phyloP scores from a whole-genome alignment of 805 yeast species.

The Schwanniomyces yamadae region DNA sequence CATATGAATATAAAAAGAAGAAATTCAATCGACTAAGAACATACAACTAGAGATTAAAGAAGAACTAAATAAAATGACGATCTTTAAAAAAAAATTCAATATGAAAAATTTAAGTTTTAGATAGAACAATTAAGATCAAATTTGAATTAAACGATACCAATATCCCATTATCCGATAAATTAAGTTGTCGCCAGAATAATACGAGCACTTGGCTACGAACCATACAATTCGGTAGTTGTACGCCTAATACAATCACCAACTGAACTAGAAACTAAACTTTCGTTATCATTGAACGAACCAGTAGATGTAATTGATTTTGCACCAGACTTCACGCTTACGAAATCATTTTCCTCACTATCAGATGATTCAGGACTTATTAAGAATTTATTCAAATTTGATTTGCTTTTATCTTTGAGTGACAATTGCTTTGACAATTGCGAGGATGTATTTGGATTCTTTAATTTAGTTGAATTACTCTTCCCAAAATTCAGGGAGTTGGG shows the following conservation, averaged over 20 bases:
- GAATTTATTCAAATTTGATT: constrained; percentile 12
- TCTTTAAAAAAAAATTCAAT: background rate
- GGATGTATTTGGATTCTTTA: constrained; percentile 9
- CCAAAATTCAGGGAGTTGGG: constrained; percentile 3
- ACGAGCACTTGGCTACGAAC: constrained; percentile 8
- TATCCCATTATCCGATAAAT: background rate
- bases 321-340: constrained; percentile 5
- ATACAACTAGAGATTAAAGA: constrained; percentile 2
- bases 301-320: constrained; percentile 10
- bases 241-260: constrained; percentile 42
- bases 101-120: too few relatives aligned
- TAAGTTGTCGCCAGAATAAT: too few relatives aligned
- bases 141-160: background rate
- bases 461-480: constrained; percentile 8
- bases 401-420: constrained; percentile 6
- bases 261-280: constrained; percentile 36
- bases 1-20: constrained; percentile 1
- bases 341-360: constrained; percentile 22
- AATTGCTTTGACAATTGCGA: constrained; percentile 27
- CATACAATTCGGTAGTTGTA: constrained; percentile 37
- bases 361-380: constrained; percentile 28
- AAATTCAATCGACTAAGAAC: constrained; percentile 2
- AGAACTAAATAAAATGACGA: constrained; percentile 4
- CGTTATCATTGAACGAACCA: constrained; percentile 25
- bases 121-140: background rate